Evolutionary conservation across 208 protist species (phyloP).

Genomic region (Trypanosoma congolense): DNA sequence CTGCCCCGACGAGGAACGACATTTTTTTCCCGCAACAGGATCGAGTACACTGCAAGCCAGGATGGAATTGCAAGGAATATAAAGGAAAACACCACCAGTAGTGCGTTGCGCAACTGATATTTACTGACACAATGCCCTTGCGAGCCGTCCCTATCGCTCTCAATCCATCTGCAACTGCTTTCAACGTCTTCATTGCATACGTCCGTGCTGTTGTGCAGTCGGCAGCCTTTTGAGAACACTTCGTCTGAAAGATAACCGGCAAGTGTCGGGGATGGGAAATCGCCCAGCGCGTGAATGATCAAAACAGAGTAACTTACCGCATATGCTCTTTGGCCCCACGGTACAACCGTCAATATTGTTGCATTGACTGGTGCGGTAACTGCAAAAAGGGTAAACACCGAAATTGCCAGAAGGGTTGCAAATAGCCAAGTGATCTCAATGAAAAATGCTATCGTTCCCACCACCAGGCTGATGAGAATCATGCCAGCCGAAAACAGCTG

Average conservation of each 20-base stretch:
- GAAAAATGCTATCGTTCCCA: slow-evolving; percentile 40
- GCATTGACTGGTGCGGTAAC: slow-evolving; percentile 82
- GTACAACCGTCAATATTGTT: slow-evolving; percentile 59
- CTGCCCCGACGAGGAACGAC: not conserved
- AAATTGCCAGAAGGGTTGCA: slow-evolving; percentile 28
- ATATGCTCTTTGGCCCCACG: slow-evolving; percentile 61
- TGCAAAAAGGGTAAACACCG: slow-evolving; percentile 63
- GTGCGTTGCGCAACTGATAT: slow-evolving; percentile 61
- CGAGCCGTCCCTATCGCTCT: slow-evolving; percentile 7
- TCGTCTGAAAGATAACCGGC: slow-evolving; percentile 62
- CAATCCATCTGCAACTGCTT: slow-evolving; percentile 47
- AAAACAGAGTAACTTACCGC: slow-evolving; percentile 84
- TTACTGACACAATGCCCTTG: slow-evolving; percentile 38
- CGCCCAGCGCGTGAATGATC: slow-evolving; percentile 80
- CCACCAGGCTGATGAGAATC: slow-evolving; percentile 42
- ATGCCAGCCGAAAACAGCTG: slow-evolving; percentile 46
- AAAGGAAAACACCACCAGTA: slow-evolving; percentile 61
- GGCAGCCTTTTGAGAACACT: slow-evolving; percentile 40
- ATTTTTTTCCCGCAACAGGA: slow-evolving; percentile 11
- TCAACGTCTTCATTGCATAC: not conserved
- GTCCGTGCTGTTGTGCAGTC: slow-evolving; percentile 5
- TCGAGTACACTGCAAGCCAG: slow-evolving; percentile 47
- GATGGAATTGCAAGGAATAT: slow-evolving; percentile 40
- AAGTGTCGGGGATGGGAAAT: slow-evolving; percentile 86
- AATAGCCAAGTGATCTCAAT: slow-evolving; percentile 29